Evolutionary conservation across 2,329 filamentous ascomycete genomes (phyloP), one percentile per base, ranked within the genome.

Genomic region (Helotiales sp.): DNA sequence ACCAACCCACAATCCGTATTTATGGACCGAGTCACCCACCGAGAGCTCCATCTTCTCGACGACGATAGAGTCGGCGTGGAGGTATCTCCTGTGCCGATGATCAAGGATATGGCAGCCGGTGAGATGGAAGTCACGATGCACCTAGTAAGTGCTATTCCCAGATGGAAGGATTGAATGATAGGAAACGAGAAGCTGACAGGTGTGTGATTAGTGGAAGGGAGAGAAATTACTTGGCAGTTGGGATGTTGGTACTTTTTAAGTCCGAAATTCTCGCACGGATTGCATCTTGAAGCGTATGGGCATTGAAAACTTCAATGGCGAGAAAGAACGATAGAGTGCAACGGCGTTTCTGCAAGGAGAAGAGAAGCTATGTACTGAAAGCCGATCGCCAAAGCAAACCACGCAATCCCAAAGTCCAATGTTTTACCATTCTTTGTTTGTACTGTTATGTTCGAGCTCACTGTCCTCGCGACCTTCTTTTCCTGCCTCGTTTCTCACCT

Each of bases 281-380:
- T n/a, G n/a, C n/a, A n/a, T n/a, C n/a, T n/a, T n/a, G n/a, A n/a
- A n/a, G n/a, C n/a, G n/a, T n/a, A n/a, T n/a, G n/a, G n/a, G n/a
- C n/a, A n/a, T n/a, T n/a, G n/a, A n/a, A n/a, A n/a, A n/a, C n/a
- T n/a, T n/a, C n/a, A n/a, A n/a, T n/a, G n/a, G n/a, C n/a, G n/a
- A n/a, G n/a, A n/a, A n/a, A n/a, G n/a, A n/a, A n/a, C n/a, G n/a
- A n/a, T n/a, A n/a, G n/a, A n/a, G n/a, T n/a, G n/a, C n/a, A n/a
- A n/a, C n/a, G n/a, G n/a, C n/a, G n/a, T n/a, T n/a, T n/a, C n/a
- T n/a, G 31, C 31, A 12, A 50, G 19, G 17, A 24, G 49, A 25
- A 36, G 6, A 19, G 17, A 27, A 54, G 34, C 33, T 56, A 51
- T 56, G 46, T 56, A 56, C 54, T 25, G 46, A 36, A 56, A 55